A percentile compares a stretch with the other conserved stretches of the same genome.
Evolutionary conservation across 2,329 filamentous ascomycete genomes (phyloP).

Genomic region (Trichoderma sp.): DNA sequence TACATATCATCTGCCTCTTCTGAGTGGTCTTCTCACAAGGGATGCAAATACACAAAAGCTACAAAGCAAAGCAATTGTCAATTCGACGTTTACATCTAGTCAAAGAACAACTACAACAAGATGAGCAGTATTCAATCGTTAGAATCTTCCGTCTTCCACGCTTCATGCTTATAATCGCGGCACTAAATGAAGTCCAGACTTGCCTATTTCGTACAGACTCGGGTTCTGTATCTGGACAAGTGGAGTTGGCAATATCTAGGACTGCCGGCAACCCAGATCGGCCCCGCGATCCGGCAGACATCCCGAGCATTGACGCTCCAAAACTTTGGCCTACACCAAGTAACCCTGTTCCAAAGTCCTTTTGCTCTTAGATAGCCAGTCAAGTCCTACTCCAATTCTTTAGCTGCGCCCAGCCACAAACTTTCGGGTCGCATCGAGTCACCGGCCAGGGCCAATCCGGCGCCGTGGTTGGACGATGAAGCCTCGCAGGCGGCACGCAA

Average conservation of each 20-base stretch:
- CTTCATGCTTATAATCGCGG: not conserved
- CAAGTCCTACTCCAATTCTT: no score
- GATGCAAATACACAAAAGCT: no score
- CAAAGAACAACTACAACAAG: no score
- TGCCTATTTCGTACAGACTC: no score
- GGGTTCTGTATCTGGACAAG: not conserved
- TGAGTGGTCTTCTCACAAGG: no score
- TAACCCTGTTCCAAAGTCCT: no score
- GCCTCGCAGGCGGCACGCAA: conserved; percentile 20
- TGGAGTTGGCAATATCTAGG: not conserved
- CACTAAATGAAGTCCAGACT: not conserved
- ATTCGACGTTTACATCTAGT: no score
- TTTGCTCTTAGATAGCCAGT: no score
- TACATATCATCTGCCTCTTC: not conserved
- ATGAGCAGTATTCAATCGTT: no score
- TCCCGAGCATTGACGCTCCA: not conserved
- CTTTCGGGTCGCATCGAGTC: conserved; percentile 1
- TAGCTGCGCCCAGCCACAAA: no score
- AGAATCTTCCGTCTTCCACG: not conserved
- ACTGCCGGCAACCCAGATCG: not conserved
- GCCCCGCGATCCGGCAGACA: not conserved
- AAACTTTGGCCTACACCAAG: not conserved
- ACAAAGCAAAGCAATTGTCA: no score
- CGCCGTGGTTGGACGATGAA: conserved; percentile 24
- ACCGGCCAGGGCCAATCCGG: conserved; percentile 10